Conservation (phyloP, 495 filamentous ascomycete genomes). For the Daldinia loculata region DNA sequence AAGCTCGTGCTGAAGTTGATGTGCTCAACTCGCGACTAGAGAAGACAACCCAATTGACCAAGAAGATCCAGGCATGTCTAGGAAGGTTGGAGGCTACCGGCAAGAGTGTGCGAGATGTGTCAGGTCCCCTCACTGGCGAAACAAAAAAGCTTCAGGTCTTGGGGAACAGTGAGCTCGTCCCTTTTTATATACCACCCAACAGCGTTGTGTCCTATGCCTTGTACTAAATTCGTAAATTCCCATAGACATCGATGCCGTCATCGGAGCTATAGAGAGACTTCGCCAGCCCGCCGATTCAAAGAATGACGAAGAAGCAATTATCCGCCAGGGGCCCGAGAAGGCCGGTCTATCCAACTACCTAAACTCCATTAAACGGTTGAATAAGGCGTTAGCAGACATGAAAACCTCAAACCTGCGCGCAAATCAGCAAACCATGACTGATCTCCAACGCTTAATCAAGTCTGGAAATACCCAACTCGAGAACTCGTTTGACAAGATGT, state of each 20-base stretch:
- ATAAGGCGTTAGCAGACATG: slow-evolving; percentile 80
- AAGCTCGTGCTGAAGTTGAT: slow-evolving; percentile 71
- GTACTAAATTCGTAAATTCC: slow-evolving; percentile 12
- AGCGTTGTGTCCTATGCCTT: background rate
- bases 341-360: slow-evolving; percentile 86
- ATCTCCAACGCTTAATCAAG: slow-evolving; percentile 78
- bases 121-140: slow-evolving; percentile 91
- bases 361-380: slow-evolving; percentile 85
- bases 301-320: slow-evolving; percentile 87
- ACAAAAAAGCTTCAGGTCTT: slow-evolving; percentile 86
- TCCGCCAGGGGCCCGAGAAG: slow-evolving; percentile 82
- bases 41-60: slow-evolving; percentile 77
- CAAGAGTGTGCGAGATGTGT: slow-evolving; percentile 87
- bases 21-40: slow-evolving; percentile 70
- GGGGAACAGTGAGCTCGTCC: slow-evolving; percentile 68
- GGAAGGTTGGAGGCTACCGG: slow-evolving; percentile 85
- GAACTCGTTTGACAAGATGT: slow-evolving; percentile 75
- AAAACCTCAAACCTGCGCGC: slow-evolving; percentile 86
- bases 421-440: slow-evolving; percentile 87
- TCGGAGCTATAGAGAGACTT: slow-evolving; percentile 85
- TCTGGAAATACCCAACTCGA: slow-evolving; percentile 83
- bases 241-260: slow-evolving; percentile 82
- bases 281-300: slow-evolving; percentile 88
- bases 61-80: slow-evolving; percentile 90
- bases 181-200: background rate